These are phyloP conservation scores for Fusarium fracticaudum DNA, from an alignment of 2,329 filamentous ascomycete species.

Conservation along the genomic window DNA sequence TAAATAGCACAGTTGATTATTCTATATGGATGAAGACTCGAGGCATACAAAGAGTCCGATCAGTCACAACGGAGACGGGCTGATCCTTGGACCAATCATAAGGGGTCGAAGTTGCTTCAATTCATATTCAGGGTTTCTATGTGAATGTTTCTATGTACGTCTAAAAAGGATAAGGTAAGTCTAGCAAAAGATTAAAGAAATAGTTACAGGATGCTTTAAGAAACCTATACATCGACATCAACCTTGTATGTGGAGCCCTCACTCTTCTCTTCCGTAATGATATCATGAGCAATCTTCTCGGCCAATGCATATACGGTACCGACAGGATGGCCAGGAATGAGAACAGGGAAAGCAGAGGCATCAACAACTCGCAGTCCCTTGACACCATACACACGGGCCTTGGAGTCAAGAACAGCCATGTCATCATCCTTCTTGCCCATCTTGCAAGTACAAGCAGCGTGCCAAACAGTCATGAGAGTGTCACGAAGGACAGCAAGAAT, in stretches of 20 bases:
- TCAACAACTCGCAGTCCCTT: conserved; percentile 24
- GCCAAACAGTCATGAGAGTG: conserved; percentile 37
- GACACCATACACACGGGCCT: conserved; percentile 31
- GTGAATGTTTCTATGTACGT: background rate
- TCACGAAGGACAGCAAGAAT: conserved; percentile 49
- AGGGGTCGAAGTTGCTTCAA: background rate
- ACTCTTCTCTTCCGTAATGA: conserved; percentile 5
- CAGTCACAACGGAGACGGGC: background rate
- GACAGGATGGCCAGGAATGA: conserved; percentile 28
- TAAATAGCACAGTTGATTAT: no score
- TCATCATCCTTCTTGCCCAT: conserved; percentile 31
- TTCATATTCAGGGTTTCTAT: background rate
- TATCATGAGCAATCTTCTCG: conserved; percentile 33
- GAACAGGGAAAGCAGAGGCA: conserved; percentile 21
- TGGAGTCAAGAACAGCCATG: conserved; percentile 30
- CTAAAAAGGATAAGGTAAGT: background rate
- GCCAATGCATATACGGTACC: conserved; percentile 28
- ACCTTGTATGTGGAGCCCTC: background rate
- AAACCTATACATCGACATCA: background rate
- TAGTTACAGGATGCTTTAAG: background rate
- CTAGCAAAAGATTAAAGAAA: background rate
- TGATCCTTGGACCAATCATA: no score
- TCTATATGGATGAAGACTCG: no score
- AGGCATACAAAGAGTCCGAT: background rate
- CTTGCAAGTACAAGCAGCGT: conserved; percentile 36